phyloP scores from a whole-genome alignment of 2,329 filamentous ascomycete species.

The Thelonectria rubi region DNA sequence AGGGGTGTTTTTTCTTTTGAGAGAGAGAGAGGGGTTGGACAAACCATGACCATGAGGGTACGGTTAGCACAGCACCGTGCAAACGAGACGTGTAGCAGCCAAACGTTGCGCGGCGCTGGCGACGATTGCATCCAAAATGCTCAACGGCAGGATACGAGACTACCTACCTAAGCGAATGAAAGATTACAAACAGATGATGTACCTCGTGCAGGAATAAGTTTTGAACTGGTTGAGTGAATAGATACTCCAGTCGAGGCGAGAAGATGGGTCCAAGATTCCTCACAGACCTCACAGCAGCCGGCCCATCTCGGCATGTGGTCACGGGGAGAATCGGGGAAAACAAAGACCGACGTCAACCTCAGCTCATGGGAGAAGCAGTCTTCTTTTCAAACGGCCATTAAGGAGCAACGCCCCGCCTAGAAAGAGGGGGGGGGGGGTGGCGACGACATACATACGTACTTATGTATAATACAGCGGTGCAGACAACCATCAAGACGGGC shows the following conservation, averaged over 20 bases:
- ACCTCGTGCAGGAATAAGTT: too few relatives aligned
- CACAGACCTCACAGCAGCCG: too few relatives aligned
- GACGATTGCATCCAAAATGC: conserved; percentile 1
- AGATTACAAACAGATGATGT: conserved; percentile 2
- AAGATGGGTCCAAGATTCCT: too few relatives aligned
- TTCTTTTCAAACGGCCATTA: neutral
- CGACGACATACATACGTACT: too few relatives aligned
- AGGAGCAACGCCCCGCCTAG: too few relatives aligned
- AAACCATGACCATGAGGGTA: conserved; percentile 3
- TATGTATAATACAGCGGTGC: too few relatives aligned
- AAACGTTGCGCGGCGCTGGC: conserved; percentile 8
- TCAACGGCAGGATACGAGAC: conserved; percentile 13
- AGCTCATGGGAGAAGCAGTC: neutral
- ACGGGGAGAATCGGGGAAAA: neutral
- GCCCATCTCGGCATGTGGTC: neutral
- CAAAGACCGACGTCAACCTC: conserved; percentile 1
- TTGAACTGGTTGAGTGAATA: too few relatives aligned
- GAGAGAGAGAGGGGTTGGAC: neutral
- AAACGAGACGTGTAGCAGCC: neutral
- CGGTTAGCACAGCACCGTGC: conserved; percentile 6
- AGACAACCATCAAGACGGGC: neutral
- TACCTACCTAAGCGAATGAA: conserved; percentile 17
- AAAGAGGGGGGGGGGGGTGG: too few relatives aligned
- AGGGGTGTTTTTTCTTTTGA: neutral
- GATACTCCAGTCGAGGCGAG: too few relatives aligned